Evolutionary conservation across 768 basidiomycete species (phyloP).

Genomic region (Pulveroboletus sp.): DNA sequence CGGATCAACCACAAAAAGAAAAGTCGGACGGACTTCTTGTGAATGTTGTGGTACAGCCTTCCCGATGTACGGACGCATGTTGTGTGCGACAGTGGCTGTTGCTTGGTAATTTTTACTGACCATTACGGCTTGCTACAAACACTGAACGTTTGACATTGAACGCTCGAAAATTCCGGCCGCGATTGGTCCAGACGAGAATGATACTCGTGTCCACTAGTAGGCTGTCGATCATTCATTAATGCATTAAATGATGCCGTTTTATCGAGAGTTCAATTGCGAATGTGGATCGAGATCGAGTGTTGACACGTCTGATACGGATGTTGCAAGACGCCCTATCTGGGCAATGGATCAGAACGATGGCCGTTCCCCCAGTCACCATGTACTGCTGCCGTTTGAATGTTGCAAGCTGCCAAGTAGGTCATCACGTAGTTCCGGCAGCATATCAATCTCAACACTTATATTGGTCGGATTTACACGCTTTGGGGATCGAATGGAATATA

Average conservation of each 20-base stretch:
- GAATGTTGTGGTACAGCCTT: background rate
- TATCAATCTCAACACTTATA: conserved; percentile 1
- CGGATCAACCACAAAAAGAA: background rate
- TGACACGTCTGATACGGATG: conserved; percentile 1
- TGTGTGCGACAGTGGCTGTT: too few relatives aligned
- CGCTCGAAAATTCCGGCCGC: background rate
- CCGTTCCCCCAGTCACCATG: background rate
- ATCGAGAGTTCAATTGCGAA: background rate
- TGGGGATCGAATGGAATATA: background rate
- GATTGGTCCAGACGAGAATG: too few relatives aligned
- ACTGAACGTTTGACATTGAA: background rate
- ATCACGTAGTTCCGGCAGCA: background rate
- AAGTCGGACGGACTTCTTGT: background rate
- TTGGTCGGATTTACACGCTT: background rate
- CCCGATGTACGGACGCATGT: background rate
- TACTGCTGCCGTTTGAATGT: background rate
- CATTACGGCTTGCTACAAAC: background rate
- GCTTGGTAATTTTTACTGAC: background rate
- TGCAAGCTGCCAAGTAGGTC: background rate
- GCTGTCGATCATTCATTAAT: conserved; percentile 1
- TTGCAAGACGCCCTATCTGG: background rate
- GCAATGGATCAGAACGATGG: background rate
- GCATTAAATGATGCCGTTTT: conserved; percentile 1
- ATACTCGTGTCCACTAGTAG: background rate
- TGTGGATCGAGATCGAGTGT: background rate